A percentile compares a stretch with the other conserved stretches of the same genome.
Evolutionary conservation across 2,329 filamentous ascomycete species (phyloP).

Genomic region (Aspergillus phoenicis): DNA sequence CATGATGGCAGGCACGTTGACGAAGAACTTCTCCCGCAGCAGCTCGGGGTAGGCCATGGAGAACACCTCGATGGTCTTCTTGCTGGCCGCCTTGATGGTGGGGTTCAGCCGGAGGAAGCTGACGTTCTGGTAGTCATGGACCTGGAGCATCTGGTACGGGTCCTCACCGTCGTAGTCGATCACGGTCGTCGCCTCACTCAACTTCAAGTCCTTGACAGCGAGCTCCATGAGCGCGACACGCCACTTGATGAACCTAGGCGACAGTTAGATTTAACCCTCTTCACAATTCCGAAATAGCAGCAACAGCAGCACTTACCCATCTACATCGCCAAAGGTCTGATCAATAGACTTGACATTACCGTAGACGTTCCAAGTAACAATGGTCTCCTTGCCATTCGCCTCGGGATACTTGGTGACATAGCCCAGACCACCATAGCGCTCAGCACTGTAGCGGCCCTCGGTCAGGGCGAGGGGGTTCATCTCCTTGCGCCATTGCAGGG

Average conservation of each 20-base stretch:
- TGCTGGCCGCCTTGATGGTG: constrained; percentile 72
- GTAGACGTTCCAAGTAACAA: constrained; percentile 94
- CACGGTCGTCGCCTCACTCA: constrained; percentile 71
- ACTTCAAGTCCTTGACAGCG: constrained; percentile 72
- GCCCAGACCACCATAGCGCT: constrained; percentile 76
- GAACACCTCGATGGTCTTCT: constrained; percentile 80
- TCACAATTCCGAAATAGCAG: neutral
- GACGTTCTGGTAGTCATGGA: constrained; percentile 89
- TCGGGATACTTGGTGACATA: constrained; percentile 74
- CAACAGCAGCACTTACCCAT: constrained; percentile 64
- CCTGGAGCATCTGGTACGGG: constrained; percentile 86
- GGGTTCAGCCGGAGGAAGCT: constrained; percentile 83
- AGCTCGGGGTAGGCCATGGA: constrained; percentile 85
- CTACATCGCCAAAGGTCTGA: constrained; percentile 76
- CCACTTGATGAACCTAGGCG: constrained; percentile 79
- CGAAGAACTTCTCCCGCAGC: constrained; percentile 88
- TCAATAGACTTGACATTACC: constrained; percentile 80
- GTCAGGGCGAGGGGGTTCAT: constrained; percentile 70
- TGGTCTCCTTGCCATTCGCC: constrained; percentile 54
- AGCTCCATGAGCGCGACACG: constrained; percentile 89
- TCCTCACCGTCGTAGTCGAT: constrained; percentile 65
- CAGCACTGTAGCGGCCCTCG: constrained; percentile 62
- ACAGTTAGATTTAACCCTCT: neutral
- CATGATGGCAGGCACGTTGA: constrained; percentile 91
- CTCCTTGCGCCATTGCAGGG: constrained; percentile 79